These are phyloP conservation scores for Apiospora saccharicola DNA, from an alignment of 2,329 filamentous ascomycete species.

Conservation along the genomic window DNA sequence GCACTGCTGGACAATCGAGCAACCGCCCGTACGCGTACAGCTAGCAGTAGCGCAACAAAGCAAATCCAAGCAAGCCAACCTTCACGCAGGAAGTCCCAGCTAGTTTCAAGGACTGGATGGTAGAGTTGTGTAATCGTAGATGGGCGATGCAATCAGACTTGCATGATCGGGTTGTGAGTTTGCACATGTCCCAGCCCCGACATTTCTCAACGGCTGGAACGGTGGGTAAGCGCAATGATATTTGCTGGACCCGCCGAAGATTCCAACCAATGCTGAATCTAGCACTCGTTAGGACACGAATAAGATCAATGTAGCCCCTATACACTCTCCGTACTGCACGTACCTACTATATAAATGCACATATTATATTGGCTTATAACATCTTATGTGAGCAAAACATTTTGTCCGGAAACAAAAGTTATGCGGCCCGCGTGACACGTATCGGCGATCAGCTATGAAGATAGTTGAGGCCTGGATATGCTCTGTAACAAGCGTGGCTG, in stretches of 20 bases:
- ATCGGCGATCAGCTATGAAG: too few species aligned
- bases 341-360: too few species aligned
- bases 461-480: too few species aligned
- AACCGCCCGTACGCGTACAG: background rate
- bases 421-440: too few species aligned
- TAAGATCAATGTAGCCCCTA: background rate
- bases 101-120: background rate
- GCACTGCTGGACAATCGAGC: background rate
- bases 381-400: too few species aligned
- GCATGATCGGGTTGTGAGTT: slow-evolving; percentile 10
- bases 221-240: slow-evolving; percentile 1
- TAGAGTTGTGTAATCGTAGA: background rate
- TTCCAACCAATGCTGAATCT: background rate
- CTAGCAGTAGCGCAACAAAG: background rate
- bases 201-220: background rate
- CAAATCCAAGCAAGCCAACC: background rate
- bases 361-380: background rate
- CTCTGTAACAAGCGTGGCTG: too few species aligned
- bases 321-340: background rate
- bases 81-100: background rate
- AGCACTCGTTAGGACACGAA: background rate
- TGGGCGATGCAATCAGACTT: background rate
- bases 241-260: slow-evolving; percentile 10
- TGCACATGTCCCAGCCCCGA: slow-evolving; percentile 14
- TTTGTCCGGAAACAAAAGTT: too few species aligned